Base-by-base conservation (phyloP, 2,329 filamentous ascomycete genomes). In the Sarocladium kiliense region DNA sequence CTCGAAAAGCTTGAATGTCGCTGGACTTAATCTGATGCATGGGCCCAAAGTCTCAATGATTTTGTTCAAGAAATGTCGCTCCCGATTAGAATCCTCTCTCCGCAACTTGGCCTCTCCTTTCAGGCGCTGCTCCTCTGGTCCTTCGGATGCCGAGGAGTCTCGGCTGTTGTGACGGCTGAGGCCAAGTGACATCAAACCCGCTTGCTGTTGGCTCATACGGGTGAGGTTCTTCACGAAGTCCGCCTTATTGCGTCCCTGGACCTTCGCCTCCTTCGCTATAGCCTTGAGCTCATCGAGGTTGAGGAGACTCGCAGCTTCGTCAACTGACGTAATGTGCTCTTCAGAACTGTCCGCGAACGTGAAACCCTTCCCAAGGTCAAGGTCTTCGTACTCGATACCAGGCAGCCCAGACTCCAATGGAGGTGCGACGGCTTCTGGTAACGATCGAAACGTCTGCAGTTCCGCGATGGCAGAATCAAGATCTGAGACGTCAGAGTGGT, bases 211-310 rank as follows among this genome's bases (percentile, higher is more conserved):
- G 66, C 88, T 93, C 64, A 85, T 83, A 53, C 79, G 80, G n/a
- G 84, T 80, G 9, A 97, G 77, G n/a, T 87, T 86, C 58, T 79
- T 80, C 26, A 92, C 72, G 7, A 97, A 72, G 34, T 95, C 91
- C 34, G 81, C 77, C 68, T 99, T 99, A 63, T 89, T 96, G 69
- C 89, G 94, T 1, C 93, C 93, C 62, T 89, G 84, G 0, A 95
- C 80, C 62, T 91, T 96, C 3, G 86, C 89, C 60, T 96, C 90
- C 66, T 90, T 97, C 1, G 91, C 89, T 11, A 99, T 71, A 0
- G 70, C 67, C 66, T 94, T 97, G 21, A 97, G 77, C 71, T 99
- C 94, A 47, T 97, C 91, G 0, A 97, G 75, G n/a, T 85, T 82
- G 4, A 99, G 73, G 1, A 97, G 74, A 1, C 87, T 84, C 0